Base-by-base conservation (phyloP, 441 rosid species). In the Francoa sonchifolia region DNA sequence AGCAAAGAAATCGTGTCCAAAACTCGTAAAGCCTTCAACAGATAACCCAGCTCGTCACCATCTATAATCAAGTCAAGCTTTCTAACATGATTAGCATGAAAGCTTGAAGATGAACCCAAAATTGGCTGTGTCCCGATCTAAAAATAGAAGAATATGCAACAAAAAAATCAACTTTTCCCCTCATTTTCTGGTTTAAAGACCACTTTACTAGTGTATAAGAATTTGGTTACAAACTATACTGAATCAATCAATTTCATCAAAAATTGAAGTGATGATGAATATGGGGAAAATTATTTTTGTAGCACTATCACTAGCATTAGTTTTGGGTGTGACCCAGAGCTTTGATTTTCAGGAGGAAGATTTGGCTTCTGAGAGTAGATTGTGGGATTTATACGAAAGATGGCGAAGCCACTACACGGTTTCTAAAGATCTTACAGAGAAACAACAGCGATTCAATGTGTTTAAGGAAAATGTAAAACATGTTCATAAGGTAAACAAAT, bases 401-500 rank as follows among this genome's bases (percentile, higher is more conserved):
- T 59, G 70, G 70, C 39, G 62, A 57, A 54, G 67, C 68, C 57
- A 64, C 58, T 65, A 64, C 50, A 50, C 57, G 2, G 43, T 64
- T 4, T 50, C 62, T 2, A 38, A 19, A 16, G 39, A 55, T 47
- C 54, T 54, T 3, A 7, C 20, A 8, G 71, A 54, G 49, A 68
- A 64, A 50, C 31, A 42, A 10, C 40, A 19, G 34, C 62, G 65
- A 10, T 64, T 64, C 67, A 61, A 44, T 21, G 65, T 68, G 54
- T 68, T 68, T 51, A 68, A 47, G 52, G 54, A 40, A 34, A 68
- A 64, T 25, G 55, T 46, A 47, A 60, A 47, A 43, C 61, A 50
- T 15, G 50, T 68, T 38, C 67, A 57, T 33, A 21, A 10, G 20
- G 57, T 54, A 34, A 68, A 68, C 62, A 27, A 61, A 25, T 48